A percentile compares a stretch with the other conserved stretches of the same genome.
These are phyloP conservation scores for Exsudoporus frostii DNA, from an alignment of 768 basidiomycete species.

Conservation along the genomic window DNA sequence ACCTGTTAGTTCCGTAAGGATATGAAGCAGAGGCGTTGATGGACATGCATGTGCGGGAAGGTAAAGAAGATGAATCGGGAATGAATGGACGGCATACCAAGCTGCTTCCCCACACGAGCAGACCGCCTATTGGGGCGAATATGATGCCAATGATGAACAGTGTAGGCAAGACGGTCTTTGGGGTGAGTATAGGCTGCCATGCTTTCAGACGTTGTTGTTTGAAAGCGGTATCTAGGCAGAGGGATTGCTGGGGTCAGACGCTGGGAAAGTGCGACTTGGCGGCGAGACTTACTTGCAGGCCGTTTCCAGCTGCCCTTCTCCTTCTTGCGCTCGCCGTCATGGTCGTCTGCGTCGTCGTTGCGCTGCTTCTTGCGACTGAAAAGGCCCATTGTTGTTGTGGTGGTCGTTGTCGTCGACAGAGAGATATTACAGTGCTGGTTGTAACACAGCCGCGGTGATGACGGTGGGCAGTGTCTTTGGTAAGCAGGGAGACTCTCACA, in stretches of 20 bases:
- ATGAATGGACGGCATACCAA: conserved; percentile 41
- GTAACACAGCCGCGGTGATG: conserved; percentile 11
- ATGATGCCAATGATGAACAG: conserved; percentile 92
- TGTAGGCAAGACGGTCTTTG: conserved; percentile 95
- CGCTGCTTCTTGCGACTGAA: conserved; percentile 53
- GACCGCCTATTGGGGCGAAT: conserved; percentile 94
- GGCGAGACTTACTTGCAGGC: conserved; percentile 67
- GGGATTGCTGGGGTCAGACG: conserved; percentile 13
- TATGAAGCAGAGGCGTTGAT: not conserved
- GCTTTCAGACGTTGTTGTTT: conserved; percentile 99
- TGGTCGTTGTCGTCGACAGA: conserved; percentile 7
- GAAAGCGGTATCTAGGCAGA: conserved; percentile 83
- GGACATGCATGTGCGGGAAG: not conserved
- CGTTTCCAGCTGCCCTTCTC: conserved; percentile 80
- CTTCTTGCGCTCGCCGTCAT: conserved; percentile 57
- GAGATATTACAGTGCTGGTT: not conserved
- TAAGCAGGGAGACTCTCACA: conserved; percentile 3
- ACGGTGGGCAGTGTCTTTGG: conserved; percentile 7
- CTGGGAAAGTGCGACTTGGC: conserved; percentile 3
- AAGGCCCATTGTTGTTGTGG: conserved; percentile 44
- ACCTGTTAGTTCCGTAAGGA: conserved; percentile 46
- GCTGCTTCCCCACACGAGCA: conserved; percentile 88
- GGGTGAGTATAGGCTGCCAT: conserved; percentile 99
- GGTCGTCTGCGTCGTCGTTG: conserved; percentile 36
- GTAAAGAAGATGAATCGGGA: conserved; percentile 20